A percentile compares a stretch with the other conserved stretches of the same genome.
phyloP scores from a whole-genome alignment of 192 early-diverging fungal species.

The Linnemannia elongata region DNA sequence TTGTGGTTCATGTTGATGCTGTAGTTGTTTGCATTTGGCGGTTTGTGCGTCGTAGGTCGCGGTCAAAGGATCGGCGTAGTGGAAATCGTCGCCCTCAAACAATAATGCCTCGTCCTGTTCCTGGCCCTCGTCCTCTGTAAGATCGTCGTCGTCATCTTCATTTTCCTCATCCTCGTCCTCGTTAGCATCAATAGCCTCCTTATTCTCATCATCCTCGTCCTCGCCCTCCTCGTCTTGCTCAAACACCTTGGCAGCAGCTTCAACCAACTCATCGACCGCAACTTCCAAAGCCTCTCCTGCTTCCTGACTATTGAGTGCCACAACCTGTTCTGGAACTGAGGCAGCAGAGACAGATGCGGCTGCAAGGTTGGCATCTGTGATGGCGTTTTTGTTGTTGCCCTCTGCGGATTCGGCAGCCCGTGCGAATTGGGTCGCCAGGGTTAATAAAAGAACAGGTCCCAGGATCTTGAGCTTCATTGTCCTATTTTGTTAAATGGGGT shows the following conservation, averaged over 20 bases:
- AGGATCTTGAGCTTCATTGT: constrained; percentile 18
- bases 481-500: background rate
- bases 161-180: background rate
- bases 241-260: background rate
- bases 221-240: background rate
- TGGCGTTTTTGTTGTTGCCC: background rate
- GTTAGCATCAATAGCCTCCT: background rate
- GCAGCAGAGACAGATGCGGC: background rate
- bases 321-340: background rate
- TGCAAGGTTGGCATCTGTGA: background rate
- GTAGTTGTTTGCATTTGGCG: background rate
- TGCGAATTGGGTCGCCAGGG: background rate
- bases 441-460: constrained; percentile 10
- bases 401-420: background rate
- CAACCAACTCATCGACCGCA: background rate
- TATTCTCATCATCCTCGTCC: constrained; percentile 3
- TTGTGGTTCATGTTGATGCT: background rate
- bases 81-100: background rate
- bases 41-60: background rate
- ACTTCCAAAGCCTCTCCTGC: background rate
- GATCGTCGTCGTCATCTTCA: background rate
- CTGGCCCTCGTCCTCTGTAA: background rate
- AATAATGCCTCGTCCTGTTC: background rate
- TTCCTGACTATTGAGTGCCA: background rate
- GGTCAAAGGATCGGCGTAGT: background rate